Conservation (phyloP, 2,329 filamentous ascomycete species). For the Thelonectria olida region DNA sequence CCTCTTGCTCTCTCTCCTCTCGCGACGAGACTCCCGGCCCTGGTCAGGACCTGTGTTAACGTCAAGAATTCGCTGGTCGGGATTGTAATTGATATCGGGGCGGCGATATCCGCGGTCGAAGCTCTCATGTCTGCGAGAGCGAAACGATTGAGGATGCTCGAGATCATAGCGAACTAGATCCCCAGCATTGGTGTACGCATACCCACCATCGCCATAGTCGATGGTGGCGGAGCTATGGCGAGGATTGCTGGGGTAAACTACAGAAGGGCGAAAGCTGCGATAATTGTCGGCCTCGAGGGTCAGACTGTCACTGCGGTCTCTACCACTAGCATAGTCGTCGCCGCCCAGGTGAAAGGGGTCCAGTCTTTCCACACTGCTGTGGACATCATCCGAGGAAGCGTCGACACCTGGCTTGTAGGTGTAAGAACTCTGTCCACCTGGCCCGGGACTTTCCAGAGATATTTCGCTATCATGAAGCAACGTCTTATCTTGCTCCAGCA, state of each 20-base stretch:
- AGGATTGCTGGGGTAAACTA: slow-evolving; percentile 54
- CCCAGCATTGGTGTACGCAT: slow-evolving; percentile 71
- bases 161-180: slow-evolving; percentile 71
- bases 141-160: slow-evolving; percentile 57
- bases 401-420: too few species aligned
- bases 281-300: slow-evolving; percentile 55
- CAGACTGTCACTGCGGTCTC: slow-evolving; percentile 59
- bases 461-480: too few species aligned
- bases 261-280: slow-evolving; percentile 56
- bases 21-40: slow-evolving; percentile 47
- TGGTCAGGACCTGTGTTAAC: slow-evolving; percentile 56
- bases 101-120: slow-evolving; percentile 64
- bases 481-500: too few species aligned
- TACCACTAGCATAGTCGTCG: slow-evolving; percentile 60
- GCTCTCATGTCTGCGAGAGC: slow-evolving; percentile 61
- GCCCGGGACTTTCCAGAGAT: too few species aligned
- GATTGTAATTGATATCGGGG: slow-evolving; percentile 61
- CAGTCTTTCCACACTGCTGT: too few species aligned
- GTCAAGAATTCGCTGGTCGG: slow-evolving; percentile 57
- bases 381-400: too few species aligned
- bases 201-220: slow-evolving; percentile 67
- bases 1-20: slow-evolving; percentile 43
- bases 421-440: too few species aligned
- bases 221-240: slow-evolving; percentile 55
- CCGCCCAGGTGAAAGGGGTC: slow-evolving; percentile 60